Evolutionary conservation across 805 yeast genomes (phyloP).

Genomic region (Lipomyces starkeyi): DNA sequence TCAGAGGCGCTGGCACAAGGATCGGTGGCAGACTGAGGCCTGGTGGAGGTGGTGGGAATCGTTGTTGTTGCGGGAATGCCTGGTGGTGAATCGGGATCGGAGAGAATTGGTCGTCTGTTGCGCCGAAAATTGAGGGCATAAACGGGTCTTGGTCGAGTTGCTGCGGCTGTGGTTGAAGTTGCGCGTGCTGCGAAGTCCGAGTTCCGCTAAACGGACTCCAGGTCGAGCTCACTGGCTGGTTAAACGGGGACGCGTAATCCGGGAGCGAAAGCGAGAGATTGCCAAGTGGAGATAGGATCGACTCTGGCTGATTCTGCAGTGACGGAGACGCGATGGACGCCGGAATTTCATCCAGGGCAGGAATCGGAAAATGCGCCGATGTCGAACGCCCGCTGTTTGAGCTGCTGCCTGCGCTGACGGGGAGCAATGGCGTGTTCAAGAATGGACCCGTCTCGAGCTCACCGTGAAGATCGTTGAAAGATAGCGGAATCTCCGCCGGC

Average conservation of each 20-base stretch:
- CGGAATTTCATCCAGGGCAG: background rate
- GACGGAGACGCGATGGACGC: background rate
- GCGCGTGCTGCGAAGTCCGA: slow-evolving; percentile 27
- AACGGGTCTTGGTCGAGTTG: slow-evolving; percentile 28
- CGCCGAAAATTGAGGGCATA: slow-evolving; percentile 18
- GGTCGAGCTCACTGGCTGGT: slow-evolving; percentile 10
- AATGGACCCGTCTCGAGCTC: slow-evolving; percentile 19
- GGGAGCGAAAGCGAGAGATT: slow-evolving; percentile 7
- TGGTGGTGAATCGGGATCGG: slow-evolving; percentile 22
- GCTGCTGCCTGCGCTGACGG: background rate
- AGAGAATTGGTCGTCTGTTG: slow-evolving; percentile 8
- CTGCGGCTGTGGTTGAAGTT: slow-evolving; percentile 12
- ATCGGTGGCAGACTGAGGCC: slow-evolving; percentile 32
- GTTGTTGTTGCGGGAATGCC: slow-evolving; percentile 26
- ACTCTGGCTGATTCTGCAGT: slow-evolving; percentile 13
- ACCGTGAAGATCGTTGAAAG: background rate
- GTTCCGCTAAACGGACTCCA: slow-evolving; percentile 29
- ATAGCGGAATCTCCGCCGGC: slow-evolving; percentile 2
- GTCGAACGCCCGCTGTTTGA: slow-evolving; percentile 8
- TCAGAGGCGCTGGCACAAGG: slow-evolving; percentile 27
- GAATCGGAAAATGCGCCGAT: slow-evolving; percentile 16
- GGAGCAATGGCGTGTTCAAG: slow-evolving; percentile 8
- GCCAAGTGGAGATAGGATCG: slow-evolving; percentile 17
- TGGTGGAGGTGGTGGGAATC: slow-evolving; percentile 23
- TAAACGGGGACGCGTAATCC: slow-evolving; percentile 23